Percentiles rank a stretch among this genome's conserved stretches.
Conservation (phyloP, 176 grass and related monocot genomes). For the Tuctoria greenei region DNA sequence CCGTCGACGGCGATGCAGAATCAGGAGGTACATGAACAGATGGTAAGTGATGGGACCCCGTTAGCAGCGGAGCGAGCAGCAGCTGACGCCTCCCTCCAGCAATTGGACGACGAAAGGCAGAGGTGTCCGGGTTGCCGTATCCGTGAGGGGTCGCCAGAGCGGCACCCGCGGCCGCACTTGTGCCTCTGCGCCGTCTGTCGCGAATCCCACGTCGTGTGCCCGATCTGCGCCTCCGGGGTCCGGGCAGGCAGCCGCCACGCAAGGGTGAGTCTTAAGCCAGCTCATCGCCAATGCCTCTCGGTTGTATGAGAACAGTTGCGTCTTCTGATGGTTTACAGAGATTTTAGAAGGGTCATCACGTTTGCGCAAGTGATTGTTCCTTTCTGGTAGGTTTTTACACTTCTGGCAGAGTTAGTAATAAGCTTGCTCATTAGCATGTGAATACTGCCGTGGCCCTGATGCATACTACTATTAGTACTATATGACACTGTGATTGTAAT, state of each 20-base stretch:
- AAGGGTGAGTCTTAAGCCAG: neutral
- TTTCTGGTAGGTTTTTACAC: neutral
- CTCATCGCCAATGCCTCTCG: neutral
- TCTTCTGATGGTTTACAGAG: neutral
- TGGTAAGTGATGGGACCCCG: slow-evolving; percentile 48
- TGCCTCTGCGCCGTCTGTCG: neutral
- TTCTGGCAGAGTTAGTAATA: neutral
- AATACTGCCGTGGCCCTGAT: neutral
- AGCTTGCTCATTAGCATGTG: neutral
- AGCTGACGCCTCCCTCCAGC: too few species aligned
- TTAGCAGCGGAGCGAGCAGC: too few species aligned
- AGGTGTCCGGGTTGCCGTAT: neutral
- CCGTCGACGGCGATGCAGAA: slow-evolving; percentile 39
- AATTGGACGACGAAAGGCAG: too few species aligned
- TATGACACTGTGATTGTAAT: neutral
- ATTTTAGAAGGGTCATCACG: neutral
- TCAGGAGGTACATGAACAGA: slow-evolving; percentile 62
- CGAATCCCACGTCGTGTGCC: too few species aligned
- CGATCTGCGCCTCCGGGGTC: neutral
- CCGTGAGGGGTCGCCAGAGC: too few species aligned
- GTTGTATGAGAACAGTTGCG: neutral
- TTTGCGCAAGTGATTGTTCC: neutral
- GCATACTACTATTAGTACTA: neutral
- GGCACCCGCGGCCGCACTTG: neutral
- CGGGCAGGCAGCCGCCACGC: neutral